Percentiles rank a stretch among this genome's conserved stretches.
Conservation (phyloP, 164 flowering plant species). For the Annona cherimola region DNA sequence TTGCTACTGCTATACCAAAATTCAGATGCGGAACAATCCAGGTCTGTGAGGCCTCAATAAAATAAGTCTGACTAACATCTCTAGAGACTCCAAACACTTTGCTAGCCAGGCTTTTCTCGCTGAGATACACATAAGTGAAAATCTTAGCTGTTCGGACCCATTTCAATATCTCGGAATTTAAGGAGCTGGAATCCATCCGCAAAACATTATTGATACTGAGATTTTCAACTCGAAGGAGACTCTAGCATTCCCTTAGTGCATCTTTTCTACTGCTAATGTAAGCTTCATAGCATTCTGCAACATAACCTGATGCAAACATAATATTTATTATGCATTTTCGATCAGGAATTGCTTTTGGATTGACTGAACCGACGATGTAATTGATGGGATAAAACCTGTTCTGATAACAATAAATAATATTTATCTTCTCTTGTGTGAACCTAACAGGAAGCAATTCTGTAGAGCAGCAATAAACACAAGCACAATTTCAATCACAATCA, state of each 20-base stretch:
- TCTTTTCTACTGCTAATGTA: constrained; percentile 50
- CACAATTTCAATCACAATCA: too few species aligned
- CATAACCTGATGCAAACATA: constrained; percentile 63
- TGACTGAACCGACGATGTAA: constrained; percentile 50
- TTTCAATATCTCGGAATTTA: constrained; percentile 54
- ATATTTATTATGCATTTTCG: constrained; percentile 52
- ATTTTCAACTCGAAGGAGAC: constrained; percentile 61
- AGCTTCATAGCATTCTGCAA: constrained; percentile 63
- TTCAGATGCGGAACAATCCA: constrained; percentile 61
- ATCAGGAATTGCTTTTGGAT: constrained; percentile 52
- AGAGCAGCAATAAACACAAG: too few species aligned
- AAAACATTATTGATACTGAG: constrained; percentile 77
- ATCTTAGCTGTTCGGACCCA: constrained; percentile 71
- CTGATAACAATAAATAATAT: too few species aligned
- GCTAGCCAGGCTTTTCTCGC: constrained; percentile 63
- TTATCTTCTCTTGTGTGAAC: too few species aligned
- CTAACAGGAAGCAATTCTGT: too few species aligned
- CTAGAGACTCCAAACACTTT: constrained; percentile 55
- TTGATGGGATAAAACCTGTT: too few species aligned
- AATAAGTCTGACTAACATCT: constrained; percentile 33
- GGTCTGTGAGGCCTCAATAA: constrained; percentile 56
- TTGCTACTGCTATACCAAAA: constrained; percentile 70
- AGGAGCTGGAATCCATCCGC: constrained; percentile 61
- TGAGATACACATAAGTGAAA: constrained; percentile 63
- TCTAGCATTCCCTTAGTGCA: constrained; percentile 66